A percentile compares a stretch with the other conserved stretches of the same genome.
These are phyloP conservation scores for Pecoramyces ruminantium DNA, from an alignment of 192 early-diverging fungal species.

Conservation along the genomic window DNA sequence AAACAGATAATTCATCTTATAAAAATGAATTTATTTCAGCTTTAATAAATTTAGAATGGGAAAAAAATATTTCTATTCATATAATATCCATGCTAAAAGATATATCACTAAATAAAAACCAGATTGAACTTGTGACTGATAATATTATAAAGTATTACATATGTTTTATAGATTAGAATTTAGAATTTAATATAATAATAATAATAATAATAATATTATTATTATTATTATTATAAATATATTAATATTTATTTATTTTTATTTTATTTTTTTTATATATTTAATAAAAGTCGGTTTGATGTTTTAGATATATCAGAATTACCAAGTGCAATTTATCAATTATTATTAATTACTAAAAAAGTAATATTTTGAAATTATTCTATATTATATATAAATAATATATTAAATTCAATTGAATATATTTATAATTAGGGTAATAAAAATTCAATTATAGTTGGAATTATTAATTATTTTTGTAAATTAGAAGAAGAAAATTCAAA, in stretches of 20 bases:
- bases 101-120: neutral
- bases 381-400: too few relatives aligned
- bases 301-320: neutral
- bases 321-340: neutral
- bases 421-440: neutral
- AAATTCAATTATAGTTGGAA: neutral
- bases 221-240: too few relatives aligned
- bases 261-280: too few relatives aligned
- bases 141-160: neutral
- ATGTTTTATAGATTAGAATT: too few relatives aligned
- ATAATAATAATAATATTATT: too few relatives aligned
- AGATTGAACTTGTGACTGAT: neutral
- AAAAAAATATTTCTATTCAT: neutral
- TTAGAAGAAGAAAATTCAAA: neutral
- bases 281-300: neutral
- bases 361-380: too few relatives aligned
- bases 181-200: too few relatives aligned
- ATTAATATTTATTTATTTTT: too few relatives aligned
- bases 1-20: neutral
- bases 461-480: neutral
- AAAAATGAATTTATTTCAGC: neutral
- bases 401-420: too few relatives aligned
- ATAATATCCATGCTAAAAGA: neutral
- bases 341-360: neutral
- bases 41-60: neutral